phyloP scores from a whole-genome alignment of 2,329 filamentous ascomycete species.

The Macrophomina phaseolina region DNA sequence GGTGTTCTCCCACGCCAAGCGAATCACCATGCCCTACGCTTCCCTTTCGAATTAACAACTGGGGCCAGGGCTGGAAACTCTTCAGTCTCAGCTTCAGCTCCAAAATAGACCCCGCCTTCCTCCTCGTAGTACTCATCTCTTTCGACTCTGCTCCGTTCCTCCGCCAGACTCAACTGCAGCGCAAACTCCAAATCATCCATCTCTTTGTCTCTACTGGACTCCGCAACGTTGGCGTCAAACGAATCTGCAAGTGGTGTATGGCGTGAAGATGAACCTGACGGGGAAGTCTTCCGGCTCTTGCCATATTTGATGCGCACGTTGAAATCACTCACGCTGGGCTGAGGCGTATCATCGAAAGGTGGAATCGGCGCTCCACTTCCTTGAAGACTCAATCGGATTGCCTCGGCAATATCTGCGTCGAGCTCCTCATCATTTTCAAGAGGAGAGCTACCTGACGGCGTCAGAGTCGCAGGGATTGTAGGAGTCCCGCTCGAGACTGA shows the following conservation, averaged over 20 bases:
- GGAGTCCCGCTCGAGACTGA: slow-evolving; percentile 44
- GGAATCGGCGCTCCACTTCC: slow-evolving; percentile 27
- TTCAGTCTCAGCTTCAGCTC: neutral
- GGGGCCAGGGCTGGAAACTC: slow-evolving; percentile 25
- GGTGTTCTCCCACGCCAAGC: neutral
- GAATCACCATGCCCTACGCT: slow-evolving; percentile 26
- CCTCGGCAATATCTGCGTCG: slow-evolving; percentile 66
- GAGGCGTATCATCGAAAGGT: neutral
- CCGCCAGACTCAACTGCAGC: slow-evolving; percentile 65
- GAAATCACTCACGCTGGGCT: slow-evolving; percentile 32
- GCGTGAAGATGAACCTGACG: slow-evolving; percentile 29
- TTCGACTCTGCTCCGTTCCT: slow-evolving; percentile 58
- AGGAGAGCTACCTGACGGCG: slow-evolving; percentile 38
- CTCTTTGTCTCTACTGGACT: slow-evolving; percentile 49
- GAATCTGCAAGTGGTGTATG: slow-evolving; percentile 32
- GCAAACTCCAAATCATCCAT: slow-evolving; percentile 66
- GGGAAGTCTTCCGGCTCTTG: slow-evolving; percentile 39
- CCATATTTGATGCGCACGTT: slow-evolving; percentile 55
- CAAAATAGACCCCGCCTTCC: neutral
- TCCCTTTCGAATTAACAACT: slow-evolving; percentile 15
- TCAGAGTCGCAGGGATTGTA: slow-evolving; percentile 37
- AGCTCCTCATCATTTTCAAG: slow-evolving; percentile 53
- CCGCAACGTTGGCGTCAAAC: slow-evolving; percentile 43
- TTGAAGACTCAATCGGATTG: slow-evolving; percentile 60
- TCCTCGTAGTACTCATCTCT: slow-evolving; percentile 2